These are phyloP conservation scores for Sporothrix pseudoabietina DNA, from an alignment of 2,329 filamentous ascomycete genomes.

Conservation along the genomic window DNA sequence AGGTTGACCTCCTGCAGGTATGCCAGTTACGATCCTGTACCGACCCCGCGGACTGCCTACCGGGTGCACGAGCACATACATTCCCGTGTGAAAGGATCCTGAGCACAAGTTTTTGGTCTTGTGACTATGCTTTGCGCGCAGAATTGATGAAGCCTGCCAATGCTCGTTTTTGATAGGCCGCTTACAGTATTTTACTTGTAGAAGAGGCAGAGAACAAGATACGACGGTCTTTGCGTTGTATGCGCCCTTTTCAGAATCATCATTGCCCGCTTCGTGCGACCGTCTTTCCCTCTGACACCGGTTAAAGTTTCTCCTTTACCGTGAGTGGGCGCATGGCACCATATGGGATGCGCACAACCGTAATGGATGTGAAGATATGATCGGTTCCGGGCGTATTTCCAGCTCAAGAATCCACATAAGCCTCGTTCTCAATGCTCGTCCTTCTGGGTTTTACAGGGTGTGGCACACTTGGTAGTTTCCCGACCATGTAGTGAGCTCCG, in stretches of 20 bases:
- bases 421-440: neutral
- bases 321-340: too few species aligned
- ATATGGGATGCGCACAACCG: neutral
- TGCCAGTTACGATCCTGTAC: neutral
- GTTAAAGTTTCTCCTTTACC: slow-evolving; percentile 6
- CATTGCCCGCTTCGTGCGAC: neutral
- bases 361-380: neutral
- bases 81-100: neutral
- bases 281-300: neutral
- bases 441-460: neutral
- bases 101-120: neutral
- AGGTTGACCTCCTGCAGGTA: neutral
- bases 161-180: neutral
- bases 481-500: neutral
- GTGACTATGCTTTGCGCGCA: neutral
- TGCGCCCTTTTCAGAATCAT: neutral
- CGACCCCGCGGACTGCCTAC: neutral
- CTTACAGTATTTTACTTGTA: neutral
- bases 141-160: neutral
- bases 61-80: neutral
- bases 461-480: too few species aligned
- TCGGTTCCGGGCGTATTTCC: neutral
- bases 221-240: too few species aligned
- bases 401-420: neutral
- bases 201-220: neutral